Evolutionary conservation across 2,329 filamentous ascomycete species (phyloP).

Genomic region (Arthroderma sp.): DNA sequence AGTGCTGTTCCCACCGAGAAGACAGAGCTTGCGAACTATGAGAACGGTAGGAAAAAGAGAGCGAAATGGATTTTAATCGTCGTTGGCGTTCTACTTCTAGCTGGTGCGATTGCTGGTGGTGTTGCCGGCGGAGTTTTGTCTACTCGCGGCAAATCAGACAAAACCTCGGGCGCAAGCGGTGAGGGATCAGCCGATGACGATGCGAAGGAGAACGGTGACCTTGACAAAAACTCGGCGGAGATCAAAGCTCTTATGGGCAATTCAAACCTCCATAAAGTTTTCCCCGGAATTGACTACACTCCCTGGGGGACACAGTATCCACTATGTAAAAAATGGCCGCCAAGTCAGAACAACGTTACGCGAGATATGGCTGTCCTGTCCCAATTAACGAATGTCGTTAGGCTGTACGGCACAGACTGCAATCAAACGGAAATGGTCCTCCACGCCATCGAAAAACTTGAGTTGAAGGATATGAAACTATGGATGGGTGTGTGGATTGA

Average conservation of each 20-base stretch:
- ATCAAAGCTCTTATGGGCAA: conserved; percentile 77
- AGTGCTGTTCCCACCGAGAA: conserved; percentile 50
- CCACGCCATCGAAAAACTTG: conserved; percentile 62
- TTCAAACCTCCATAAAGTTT: conserved; percentile 72
- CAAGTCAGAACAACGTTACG: conserved; percentile 89
- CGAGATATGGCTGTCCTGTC: conserved; percentile 80
- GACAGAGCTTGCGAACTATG: conserved; percentile 47
- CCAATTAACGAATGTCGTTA: conserved; percentile 75
- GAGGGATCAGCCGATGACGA: conserved; percentile 47
- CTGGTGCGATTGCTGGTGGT: conserved; percentile 60
- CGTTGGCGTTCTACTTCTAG: conserved; percentile 49
- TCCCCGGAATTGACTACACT: conserved; percentile 91
- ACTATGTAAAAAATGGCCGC: conserved; percentile 59
- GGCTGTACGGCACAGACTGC: conserved; percentile 90
- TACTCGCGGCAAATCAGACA: conserved; percentile 28
- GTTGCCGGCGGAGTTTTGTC: conserved; percentile 59
- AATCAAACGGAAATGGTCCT: conserved; percentile 94
- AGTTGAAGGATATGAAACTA: conserved; percentile 63
- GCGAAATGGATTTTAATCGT: conserved; percentile 57
- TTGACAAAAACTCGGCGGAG: conserved; percentile 60
- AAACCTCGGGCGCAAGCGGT: conserved; percentile 13
- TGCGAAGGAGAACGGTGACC: conserved; percentile 50
- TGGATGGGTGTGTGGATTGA: conserved; percentile 96
- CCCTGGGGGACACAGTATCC: conserved; percentile 85
- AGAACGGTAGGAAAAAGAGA: conserved; percentile 50